Evolutionary conservation across 1,284 basidiomycete genomes (phyloP), one percentile per base, ranked within the genome.

Genomic region (Quambalaria eucalypti): DNA sequence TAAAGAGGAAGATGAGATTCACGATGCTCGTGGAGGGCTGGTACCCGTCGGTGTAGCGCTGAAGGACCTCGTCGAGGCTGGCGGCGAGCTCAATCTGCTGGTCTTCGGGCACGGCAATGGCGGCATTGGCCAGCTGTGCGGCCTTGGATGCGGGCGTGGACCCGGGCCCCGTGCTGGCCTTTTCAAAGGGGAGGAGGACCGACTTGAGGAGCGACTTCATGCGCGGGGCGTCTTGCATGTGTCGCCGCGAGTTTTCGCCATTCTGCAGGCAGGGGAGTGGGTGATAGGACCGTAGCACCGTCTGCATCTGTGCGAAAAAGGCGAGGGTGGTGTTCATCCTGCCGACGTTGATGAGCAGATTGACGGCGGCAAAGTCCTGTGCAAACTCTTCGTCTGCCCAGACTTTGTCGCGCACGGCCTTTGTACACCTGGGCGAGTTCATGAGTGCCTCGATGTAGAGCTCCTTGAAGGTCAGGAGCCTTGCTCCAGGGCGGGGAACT

Each of bases 281-380:
- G 69, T 89, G 87, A 76, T 89, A 90, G 36, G 85, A 87, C 57
- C 87, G 80, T 62, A 88, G 80, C 12, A 85, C 80, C 1, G 87
- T 88, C 76, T 85, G 84, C 86, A 88, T 88, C 77, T 87, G 86
- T 26, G 77, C 77, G 55, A 77, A 78, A 65, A 78, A 92, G 56
- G 90, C 90, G 82, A 91, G 86, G 29, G 90, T 92, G 25, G 90
- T 92, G 73, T 92, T 93, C 75, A 93, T 88, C 55, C 89, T 81
- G n/a, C 90, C 90, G 49, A 91, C 85, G 68, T 93, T 93, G 50
- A 90, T 87, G 46, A 93, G 80, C 28, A 93, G 79, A 40, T 87
- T 86, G 44, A 91, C 70, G 38, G 77, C 90, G 50, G 84, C 86
- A 62, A 90, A 84, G 76, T 90, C 88, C 54, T 85, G 79, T 2